A percentile compares a stretch with the other conserved stretches of the same genome.
Conservation (phyloP, 192 early-diverging fungal genomes). For the Coemansia sp. region DNA sequence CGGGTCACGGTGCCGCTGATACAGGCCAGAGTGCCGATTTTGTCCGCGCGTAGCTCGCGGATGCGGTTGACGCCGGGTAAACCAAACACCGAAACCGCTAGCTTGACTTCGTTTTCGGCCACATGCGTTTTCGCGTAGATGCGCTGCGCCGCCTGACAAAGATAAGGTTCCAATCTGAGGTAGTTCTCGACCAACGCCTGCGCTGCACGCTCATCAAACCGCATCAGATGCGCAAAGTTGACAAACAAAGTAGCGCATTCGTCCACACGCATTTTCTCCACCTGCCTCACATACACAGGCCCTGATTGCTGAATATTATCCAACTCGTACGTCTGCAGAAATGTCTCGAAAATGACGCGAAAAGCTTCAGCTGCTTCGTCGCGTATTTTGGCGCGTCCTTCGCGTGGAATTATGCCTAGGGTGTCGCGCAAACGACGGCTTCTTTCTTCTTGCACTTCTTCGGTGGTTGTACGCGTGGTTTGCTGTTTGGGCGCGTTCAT, state of each 20-base stretch:
- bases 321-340: constrained; percentile 62
- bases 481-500: constrained; percentile 17
- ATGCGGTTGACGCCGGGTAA: constrained; percentile 66
- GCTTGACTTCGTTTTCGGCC: background rate
- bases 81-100: constrained; percentile 60
- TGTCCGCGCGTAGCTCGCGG: constrained; percentile 81
- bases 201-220: constrained; percentile 61
- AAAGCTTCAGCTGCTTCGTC: constrained; percentile 73
- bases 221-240: constrained; percentile 68
- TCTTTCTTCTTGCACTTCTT: constrained; percentile 50
- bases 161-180: constrained; percentile 82
- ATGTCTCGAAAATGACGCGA: constrained; percentile 68
- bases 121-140: constrained; percentile 59
- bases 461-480: constrained; percentile 33
- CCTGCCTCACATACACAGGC: constrained; percentile 70
- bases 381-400: constrained; percentile 48
- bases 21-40: constrained; percentile 78
- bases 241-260: constrained; percentile 74
- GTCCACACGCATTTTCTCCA: constrained; percentile 59
- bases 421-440: constrained; percentile 42
- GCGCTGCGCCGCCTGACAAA: constrained; percentile 83
- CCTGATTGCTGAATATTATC: constrained; percentile 5
- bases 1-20: constrained; percentile 94
- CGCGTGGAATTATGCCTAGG: constrained; percentile 34
- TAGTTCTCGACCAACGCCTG: constrained; percentile 70